Evolutionary conservation across 1,284 basidiomycete species (phyloP).

Genomic region (Ustilago curta): DNA sequence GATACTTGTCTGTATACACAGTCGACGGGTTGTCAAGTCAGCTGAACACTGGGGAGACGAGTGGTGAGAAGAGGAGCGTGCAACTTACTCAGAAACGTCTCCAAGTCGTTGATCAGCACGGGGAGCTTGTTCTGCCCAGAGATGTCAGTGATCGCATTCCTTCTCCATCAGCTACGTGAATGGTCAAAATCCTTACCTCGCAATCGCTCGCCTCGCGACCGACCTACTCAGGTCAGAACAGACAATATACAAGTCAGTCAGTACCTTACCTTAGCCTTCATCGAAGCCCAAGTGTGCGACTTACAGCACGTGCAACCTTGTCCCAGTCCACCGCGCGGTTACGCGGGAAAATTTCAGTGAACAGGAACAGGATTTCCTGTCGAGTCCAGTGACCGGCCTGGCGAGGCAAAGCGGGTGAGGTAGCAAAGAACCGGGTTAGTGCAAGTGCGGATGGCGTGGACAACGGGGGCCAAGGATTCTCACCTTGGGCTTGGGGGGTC

Average conservation of each 20-base stretch:
- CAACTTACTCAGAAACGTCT: conserved; percentile 22
- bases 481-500: conserved; percentile 1
- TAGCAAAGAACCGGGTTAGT: neutral
- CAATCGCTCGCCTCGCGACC: conserved; percentile 24
- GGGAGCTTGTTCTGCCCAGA: conserved; percentile 13
- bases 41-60: too few species aligned
- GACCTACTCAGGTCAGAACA: conserved; percentile 10
- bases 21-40: neutral
- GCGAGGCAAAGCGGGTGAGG: neutral
- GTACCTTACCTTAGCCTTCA: neutral
- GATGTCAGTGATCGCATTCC: neutral
- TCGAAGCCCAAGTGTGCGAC: neutral
- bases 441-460: neutral
- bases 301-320: conserved; percentile 16
- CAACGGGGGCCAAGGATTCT: too few species aligned
- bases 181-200: conserved; percentile 18
- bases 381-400: conserved; percentile 6
- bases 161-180: neutral
- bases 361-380: conserved; percentile 30
- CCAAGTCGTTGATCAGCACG: conserved; percentile 8
- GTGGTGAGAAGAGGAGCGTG: neutral
- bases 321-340: conserved; percentile 14
- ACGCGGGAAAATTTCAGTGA: conserved; percentile 16
- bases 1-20: neutral
- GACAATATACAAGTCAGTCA: neutral